phyloP scores from a whole-genome alignment of 2,329 filamentous ascomycete species.

The Neopestalotiopsis sp. region DNA sequence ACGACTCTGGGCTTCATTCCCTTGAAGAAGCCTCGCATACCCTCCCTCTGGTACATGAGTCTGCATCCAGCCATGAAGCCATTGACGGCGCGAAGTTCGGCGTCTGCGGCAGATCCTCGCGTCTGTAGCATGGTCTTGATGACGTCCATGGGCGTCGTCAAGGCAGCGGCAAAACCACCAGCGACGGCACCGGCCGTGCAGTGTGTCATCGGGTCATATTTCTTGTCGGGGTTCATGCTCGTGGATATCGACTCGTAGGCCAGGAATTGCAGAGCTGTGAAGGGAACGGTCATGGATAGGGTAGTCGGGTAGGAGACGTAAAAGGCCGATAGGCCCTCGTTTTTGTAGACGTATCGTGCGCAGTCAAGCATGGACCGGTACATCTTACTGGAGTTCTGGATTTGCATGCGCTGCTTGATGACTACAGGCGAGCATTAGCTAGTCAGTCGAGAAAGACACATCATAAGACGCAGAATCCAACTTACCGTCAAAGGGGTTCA shows the following conservation, averaged over 20 bases:
- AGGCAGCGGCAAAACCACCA: slow-evolving; percentile 88
- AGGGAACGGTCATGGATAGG: slow-evolving; percentile 97
- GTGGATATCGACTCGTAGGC: slow-evolving; percentile 98
- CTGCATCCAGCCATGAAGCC: slow-evolving; percentile 79
- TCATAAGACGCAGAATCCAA: slow-evolving; percentile 13
- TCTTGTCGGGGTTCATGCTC: slow-evolving; percentile 82
- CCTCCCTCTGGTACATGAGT: slow-evolving; percentile 84
- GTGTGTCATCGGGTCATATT: slow-evolving; percentile 92
- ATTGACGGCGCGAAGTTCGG: slow-evolving; percentile 83
- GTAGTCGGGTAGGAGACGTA: slow-evolving; percentile 99
- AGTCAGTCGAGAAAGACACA: neutral
- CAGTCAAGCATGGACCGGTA: slow-evolving; percentile 89
- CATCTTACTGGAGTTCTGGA: slow-evolving; percentile 86
- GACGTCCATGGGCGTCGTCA: slow-evolving; percentile 96
- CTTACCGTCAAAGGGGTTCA: slow-evolving; percentile 98
- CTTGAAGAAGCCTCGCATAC: slow-evolving; percentile 87
- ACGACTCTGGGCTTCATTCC: slow-evolving; percentile 89
- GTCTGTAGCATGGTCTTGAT: slow-evolving; percentile 98
- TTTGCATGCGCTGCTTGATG: slow-evolving; percentile 99
- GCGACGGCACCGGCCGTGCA: slow-evolving; percentile 91
- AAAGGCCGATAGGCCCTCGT: slow-evolving; percentile 88
- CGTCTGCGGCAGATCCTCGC: slow-evolving; percentile 79
- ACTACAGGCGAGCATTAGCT: slow-evolving; percentile 58
- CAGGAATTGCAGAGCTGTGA: slow-evolving; percentile 95
- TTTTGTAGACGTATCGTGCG: slow-evolving; percentile 83